A percentile compares a stretch with the other conserved stretches of the same genome.
Evolutionary conservation across 2,329 filamentous ascomycete genomes (phyloP).

Genomic region (Lachnellula suecica): DNA sequence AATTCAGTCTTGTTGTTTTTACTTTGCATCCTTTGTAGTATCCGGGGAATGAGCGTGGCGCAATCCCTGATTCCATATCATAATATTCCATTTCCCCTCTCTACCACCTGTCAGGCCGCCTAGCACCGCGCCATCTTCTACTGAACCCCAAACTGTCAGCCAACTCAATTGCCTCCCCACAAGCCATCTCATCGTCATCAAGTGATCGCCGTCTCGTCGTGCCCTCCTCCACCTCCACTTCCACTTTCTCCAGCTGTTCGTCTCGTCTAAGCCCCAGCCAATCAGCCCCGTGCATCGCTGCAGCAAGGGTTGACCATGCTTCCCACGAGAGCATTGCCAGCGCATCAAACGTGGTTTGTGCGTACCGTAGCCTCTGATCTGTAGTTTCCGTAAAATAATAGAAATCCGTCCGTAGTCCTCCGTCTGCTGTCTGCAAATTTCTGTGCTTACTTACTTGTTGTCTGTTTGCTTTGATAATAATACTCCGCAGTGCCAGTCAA

Average conservation of each 20-base stretch:
- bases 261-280: background rate
- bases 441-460: background rate
- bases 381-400: too few relatives aligned
- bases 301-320: slow-evolving; percentile 19
- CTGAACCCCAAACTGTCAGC: background rate
- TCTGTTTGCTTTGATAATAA: too few relatives aligned
- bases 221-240: too few relatives aligned
- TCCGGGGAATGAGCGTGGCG: too few relatives aligned
- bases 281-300: background rate
- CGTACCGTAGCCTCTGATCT: slow-evolving; percentile 18
- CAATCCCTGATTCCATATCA: too few relatives aligned
- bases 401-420: too few relatives aligned
- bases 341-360: slow-evolving; percentile 31
- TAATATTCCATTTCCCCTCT: background rate
- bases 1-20: too few relatives aligned
- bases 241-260: background rate
- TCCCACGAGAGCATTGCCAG: slow-evolving; percentile 24
- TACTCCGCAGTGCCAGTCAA: too few relatives aligned
- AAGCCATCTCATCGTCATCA: slow-evolving; percentile 7
- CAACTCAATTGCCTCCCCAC: background rate
- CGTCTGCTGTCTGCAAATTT: too few relatives aligned
- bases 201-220: slow-evolving; percentile 6
- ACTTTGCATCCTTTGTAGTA: too few relatives aligned
- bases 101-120: background rate
- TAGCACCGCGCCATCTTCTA: background rate